These are phyloP conservation scores for Abrus pulchellus DNA, from an alignment of 306 rosid species.

Conservation along the genomic window DNA sequence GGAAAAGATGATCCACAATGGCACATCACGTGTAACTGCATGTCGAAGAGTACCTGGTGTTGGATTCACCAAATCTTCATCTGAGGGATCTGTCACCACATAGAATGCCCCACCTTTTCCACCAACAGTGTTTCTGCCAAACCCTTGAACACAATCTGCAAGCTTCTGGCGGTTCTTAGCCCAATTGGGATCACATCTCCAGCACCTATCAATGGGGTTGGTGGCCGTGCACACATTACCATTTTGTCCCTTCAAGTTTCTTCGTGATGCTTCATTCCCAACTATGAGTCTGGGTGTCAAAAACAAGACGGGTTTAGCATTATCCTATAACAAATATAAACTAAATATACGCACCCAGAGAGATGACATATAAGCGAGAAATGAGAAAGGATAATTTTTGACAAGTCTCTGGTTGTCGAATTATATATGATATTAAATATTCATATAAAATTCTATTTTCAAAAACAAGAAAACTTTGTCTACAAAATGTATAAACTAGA, in stretches of 20 bases:
- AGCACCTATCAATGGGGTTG: conserved; percentile 85
- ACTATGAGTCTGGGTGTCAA: neutral
- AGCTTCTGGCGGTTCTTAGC: conserved; percentile 65
- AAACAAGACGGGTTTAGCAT: neutral
- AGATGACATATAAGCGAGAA: too few species aligned
- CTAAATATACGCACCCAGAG: too few species aligned
- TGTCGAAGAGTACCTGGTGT: conserved; percentile 75
- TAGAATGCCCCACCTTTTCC: conserved; percentile 72
- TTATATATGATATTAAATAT: too few species aligned
- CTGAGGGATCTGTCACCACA: conserved; percentile 69
- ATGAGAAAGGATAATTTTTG: too few species aligned
- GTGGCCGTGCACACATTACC: conserved; percentile 53
- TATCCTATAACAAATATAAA: too few species aligned
- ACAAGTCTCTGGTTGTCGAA: too few species aligned
- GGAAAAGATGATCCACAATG: conserved; percentile 78
- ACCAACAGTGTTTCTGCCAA: conserved; percentile 66
- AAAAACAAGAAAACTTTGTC: too few species aligned
- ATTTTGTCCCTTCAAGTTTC: conserved; percentile 32
- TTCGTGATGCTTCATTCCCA: conserved; percentile 39
- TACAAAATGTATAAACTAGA: too few species aligned
- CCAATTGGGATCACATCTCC: conserved; percentile 88
- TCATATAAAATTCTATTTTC: too few species aligned
- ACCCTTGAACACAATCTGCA: conserved; percentile 67
- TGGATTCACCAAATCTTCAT: conserved; percentile 56
- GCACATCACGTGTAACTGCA: conserved; percentile 64